A percentile compares a stretch with the other conserved stretches of the same genome.
Evolutionary conservation across 108 stramenopile genomes (phyloP).

Genomic region (Conticribra weissflogii): DNA sequence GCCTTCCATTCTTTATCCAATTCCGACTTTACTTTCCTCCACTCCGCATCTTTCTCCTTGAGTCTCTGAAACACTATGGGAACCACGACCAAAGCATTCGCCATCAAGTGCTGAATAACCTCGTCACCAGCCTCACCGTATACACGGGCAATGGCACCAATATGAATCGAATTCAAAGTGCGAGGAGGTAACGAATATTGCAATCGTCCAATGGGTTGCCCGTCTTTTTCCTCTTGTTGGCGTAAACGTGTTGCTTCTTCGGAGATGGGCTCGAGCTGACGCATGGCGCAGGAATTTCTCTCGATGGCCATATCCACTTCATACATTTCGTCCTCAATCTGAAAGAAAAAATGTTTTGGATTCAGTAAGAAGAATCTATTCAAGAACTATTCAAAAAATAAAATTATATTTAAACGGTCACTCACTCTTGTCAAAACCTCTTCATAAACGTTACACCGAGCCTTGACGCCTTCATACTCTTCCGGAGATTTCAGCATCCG

Average conservation of each 20-base stretch:
- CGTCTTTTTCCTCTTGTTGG: constrained; percentile 81
- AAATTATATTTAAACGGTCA: too few relatives aligned
- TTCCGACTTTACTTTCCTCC: constrained; percentile 81
- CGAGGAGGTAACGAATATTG: constrained; percentile 77
- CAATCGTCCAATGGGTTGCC: constrained; percentile 85
- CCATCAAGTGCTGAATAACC: constrained; percentile 91
- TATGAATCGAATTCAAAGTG: constrained; percentile 70
- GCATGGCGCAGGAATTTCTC: constrained; percentile 85
- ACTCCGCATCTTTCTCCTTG: constrained; percentile 95
- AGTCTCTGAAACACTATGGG: constrained; percentile 95
- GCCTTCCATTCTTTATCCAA: constrained; percentile 68
- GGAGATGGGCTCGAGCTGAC: constrained; percentile 89
- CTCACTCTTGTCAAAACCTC: constrained; percentile 58
- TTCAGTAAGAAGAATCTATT: background rate
- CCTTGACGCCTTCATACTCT: constrained; percentile 65
- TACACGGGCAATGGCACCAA: constrained; percentile 82
- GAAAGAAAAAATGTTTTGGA: background rate
- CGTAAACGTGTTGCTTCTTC: constrained; percentile 85
- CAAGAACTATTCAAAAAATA: background rate
- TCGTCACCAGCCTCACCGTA: constrained; percentile 89
- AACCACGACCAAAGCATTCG: constrained; percentile 92
- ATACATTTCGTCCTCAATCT: constrained; percentile 88
- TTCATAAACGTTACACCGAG: constrained; percentile 77
- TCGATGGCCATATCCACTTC: constrained; percentile 99
- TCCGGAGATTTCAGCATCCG: constrained; percentile 51